Evolutionary conservation across 257 asterid species (phyloP).

Genomic region (Jacaranda mimosifolia): DNA sequence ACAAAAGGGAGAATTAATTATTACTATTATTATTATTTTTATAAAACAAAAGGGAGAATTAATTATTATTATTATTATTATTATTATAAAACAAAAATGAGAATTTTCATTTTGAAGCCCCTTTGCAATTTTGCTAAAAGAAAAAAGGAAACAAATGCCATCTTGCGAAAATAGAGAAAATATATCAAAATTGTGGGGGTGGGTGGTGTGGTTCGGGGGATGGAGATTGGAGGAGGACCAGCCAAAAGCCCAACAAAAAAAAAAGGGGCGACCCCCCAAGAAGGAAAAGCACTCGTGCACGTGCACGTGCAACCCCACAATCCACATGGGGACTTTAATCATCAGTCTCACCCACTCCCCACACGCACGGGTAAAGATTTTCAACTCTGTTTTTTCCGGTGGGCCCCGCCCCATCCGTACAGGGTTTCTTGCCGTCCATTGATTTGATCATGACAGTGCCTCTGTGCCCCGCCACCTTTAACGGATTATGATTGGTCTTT

Average conservation of each 20-base stretch:
- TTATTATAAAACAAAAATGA: background rate
- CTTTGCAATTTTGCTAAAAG: background rate
- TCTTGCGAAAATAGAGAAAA: background rate
- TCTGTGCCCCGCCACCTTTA: conserved; percentile 25
- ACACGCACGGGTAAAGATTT: conserved; percentile 46
- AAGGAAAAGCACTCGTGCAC: conserved; percentile 59
- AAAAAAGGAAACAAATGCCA: background rate
- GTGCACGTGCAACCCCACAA: conserved; percentile 86
- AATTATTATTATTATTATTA: background rate
- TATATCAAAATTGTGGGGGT: background rate
- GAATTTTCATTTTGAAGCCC: too few species aligned
- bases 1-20: too few species aligned
- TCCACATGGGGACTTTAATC: conserved; percentile 68
- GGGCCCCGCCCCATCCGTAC: conserved; percentile 45
- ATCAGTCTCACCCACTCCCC: conserved; percentile 32
- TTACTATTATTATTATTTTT: too few species aligned
- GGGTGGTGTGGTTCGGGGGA: too few species aligned
- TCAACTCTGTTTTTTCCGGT: conserved; percentile 18
- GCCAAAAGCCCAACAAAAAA: conserved; percentile 27
- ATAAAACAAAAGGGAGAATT: background rate
- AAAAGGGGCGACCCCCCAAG: conserved; percentile 13
- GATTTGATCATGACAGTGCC: conserved; percentile 51
- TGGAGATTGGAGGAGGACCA: conserved; percentile 45
- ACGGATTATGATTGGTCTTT: conserved; percentile 39
- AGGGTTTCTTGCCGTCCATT: conserved; percentile 33